phyloP scores from a whole-genome alignment of 306 rosid genomes.

The Sicyos baderoa region DNA sequence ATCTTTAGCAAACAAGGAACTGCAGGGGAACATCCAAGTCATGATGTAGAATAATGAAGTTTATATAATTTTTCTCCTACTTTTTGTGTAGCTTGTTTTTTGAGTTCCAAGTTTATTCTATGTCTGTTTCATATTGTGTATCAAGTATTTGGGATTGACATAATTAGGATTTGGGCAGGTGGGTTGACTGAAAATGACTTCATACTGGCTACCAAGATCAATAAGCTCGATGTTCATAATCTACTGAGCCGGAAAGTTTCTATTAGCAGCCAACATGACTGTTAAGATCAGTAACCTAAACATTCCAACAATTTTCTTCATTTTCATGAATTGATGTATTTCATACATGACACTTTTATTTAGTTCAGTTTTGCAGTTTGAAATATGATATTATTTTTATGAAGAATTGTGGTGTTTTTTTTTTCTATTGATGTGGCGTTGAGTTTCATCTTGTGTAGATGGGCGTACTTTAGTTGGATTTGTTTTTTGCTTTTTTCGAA shows the following conservation, averaged over 20 bases:
- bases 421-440: background rate
- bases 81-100: background rate
- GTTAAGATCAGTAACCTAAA: constrained; percentile 6
- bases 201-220: constrained; percentile 84
- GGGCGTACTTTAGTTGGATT: background rate
- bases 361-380: constrained; percentile 2
- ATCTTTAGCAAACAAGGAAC: background rate
- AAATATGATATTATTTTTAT: background rate
- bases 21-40: background rate
- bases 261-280: constrained; percentile 14
- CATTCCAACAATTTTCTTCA: constrained; percentile 1
- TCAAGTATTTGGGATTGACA: background rate
- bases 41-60: background rate
- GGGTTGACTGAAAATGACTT: constrained; percentile 88
- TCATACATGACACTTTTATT: background rate
- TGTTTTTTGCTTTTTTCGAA: no score
- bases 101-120: background rate
- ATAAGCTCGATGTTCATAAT: constrained; percentile 37
- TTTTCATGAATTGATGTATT: constrained; percentile 3
- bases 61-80: background rate
- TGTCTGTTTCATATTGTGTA: background rate
- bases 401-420: background rate
- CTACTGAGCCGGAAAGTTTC: constrained; percentile 47
- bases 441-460: background rate
- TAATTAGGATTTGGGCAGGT: constrained; percentile 38